Base-by-base conservation (phyloP, 2,329 filamentous ascomycete genomes). In the Microcyclosporella mali region DNA sequence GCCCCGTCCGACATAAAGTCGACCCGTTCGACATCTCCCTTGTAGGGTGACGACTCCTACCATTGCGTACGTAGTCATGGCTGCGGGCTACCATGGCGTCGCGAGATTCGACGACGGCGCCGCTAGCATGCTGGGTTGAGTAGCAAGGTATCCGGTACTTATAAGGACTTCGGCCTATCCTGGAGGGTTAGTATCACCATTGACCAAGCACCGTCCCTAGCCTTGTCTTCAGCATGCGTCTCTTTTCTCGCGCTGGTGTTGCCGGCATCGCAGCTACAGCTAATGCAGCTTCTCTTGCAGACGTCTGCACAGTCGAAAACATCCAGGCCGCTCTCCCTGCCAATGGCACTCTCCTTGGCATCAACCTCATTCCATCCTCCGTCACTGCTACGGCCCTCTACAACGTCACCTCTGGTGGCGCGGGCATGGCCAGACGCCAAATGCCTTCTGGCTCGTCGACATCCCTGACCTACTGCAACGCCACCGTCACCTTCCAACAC, bases 381-480 rank as follows among this genome's bases (percentile, higher is more conserved):
- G 59, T 68, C n/a, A 66, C 61, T 18, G 63, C 63, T 12, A 63
- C 55, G 8, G 47, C 63, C 6, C 58, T 68, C 19, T 60, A 55
- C 31, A 67, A 66, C 43, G 49, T 52, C 21, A 59, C 61, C 2
- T 55, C 62, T 33, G 53, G 44, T 25, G 47, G 46, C 35, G 21
- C 21, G n/a, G 35, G 53, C 9, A 52, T 56, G 58, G 58, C 53
- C 40, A 65, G 43, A 41, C 58, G 55, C n/a, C 58, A 58, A 43
- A 61, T 37, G 18, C n/a, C n/a, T n/a, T n/a, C n/a, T n/a, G 61
- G 46, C 3, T 70, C 72, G 39, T 59, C 62, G 17, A 70, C 68
- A 25, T 45, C 45, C 8, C 45, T 42, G 33, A 49, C 37, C 34
- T 52, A 47, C 31, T 52, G 49, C 41, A 52, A 52, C 11, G 41